phyloP scores from a whole-genome alignment of 2,329 filamentous ascomycete genomes.

The Stenocarpella maydis region DNA sequence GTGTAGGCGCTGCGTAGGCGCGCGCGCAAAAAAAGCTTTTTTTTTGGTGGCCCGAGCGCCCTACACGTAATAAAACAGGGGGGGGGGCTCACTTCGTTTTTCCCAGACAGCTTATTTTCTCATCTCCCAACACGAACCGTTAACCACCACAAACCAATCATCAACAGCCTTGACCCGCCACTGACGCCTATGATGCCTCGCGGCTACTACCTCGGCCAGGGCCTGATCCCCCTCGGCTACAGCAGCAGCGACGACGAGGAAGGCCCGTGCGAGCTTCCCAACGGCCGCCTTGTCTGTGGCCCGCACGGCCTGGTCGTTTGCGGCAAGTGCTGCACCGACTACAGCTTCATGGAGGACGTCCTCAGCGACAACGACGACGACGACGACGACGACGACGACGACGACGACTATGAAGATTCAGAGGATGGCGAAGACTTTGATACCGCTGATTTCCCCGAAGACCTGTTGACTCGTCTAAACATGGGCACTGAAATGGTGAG shows the following conservation, averaged over 20 bases:
- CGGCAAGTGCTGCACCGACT: neutral
- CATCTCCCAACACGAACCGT: neutral
- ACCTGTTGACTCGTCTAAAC: neutral
- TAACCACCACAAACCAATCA: neutral
- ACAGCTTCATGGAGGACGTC: neutral
- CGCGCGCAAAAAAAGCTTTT: neutral
- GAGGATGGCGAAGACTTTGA: too few species aligned
- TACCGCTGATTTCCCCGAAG: too few species aligned
- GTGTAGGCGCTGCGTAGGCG: too few species aligned
- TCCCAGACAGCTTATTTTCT: neutral
- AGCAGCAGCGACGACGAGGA: slow-evolving; percentile 4
- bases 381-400: neutral
- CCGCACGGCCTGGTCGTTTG: slow-evolving; percentile 6
- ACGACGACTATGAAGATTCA: neutral
- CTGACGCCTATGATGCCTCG: neutral
- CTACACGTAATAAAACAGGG: too few species aligned
- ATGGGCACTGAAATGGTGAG: neutral
- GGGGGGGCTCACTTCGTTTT: too few species aligned
- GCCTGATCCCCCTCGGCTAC: neutral
- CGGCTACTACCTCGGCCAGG: slow-evolving; percentile 1
- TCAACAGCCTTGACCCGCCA: neutral
- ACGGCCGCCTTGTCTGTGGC: neutral
- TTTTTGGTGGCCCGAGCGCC: neutral
- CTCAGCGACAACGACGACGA: neutral
- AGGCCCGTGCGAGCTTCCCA: slow-evolving; percentile 9